Base-by-base conservation (phyloP, 2,329 filamentous ascomycete genomes). In the Monilinia laxa region DNA sequence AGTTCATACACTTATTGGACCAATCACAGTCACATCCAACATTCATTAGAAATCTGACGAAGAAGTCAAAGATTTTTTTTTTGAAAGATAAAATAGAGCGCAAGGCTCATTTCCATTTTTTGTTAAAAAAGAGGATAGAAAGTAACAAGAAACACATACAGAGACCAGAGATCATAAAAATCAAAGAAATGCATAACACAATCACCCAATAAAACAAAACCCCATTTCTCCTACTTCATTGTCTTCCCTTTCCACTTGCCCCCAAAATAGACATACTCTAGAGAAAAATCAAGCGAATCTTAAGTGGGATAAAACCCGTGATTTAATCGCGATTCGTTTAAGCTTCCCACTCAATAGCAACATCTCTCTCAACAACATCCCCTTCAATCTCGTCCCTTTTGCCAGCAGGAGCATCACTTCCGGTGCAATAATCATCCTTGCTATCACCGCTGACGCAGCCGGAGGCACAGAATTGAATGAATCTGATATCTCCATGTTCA, bases 361-460 rank as follows among this genome's bases (percentile, higher is more conserved):
- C 16, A 20, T 23, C 55, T 45, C 55, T 45, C 23, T 57, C 38
- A 42, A 57, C 23, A 25, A 57, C 7, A 28, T 28, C 28, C 1
- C 25, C 54, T 4, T 57, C 55, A 57, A 57, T 6, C 14, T 25
- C 55, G 3, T 57, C 55, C 45, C 55, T 57, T 23, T 57, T 57
- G 9, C 55, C 40, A 57, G 55, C 35, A 40, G 35, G n/a, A 10
- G 7, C 35, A 14, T 18, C 20, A 18, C 20, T 57, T 6, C 55
- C 55, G 12, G 55, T 57, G 6, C 55, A 57, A 14, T 45, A 58
- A 58, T 58, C 55, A 31, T 58, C 55, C 40, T 58, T 58, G 1
- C 28, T 58, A 45, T 58, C 55, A 20, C 55, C 55, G 1, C 55
- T 38, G 28, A 58, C 23, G 23, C 55, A 58, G 14, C 38, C 55